phyloP scores from a whole-genome alignment of 2,329 filamentous ascomycete genomes.

The Alternaria incomplexa region DNA sequence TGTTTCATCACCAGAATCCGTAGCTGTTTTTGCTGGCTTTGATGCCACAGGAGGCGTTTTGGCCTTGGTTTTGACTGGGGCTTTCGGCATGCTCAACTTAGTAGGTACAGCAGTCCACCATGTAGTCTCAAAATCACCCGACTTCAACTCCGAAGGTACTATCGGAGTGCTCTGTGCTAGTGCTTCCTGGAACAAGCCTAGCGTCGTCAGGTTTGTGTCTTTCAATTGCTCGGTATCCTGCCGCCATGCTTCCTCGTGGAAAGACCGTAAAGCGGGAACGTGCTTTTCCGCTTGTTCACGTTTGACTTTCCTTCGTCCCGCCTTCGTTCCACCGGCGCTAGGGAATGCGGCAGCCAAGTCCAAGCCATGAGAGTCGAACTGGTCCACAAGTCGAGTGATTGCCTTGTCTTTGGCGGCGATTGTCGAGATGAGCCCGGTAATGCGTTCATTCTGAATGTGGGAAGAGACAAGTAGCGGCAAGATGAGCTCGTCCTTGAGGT shows the following conservation, averaged over 20 bases:
- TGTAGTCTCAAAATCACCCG: conserved; percentile 11
- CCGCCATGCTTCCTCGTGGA: conserved; percentile 58
- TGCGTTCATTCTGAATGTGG: conserved; percentile 54
- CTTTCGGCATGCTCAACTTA: conserved; percentile 12
- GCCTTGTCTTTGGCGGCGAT: conserved; percentile 65
- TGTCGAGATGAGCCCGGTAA: conserved; percentile 56
- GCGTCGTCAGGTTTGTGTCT: conserved; percentile 31
- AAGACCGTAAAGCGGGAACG: conserved; percentile 62
- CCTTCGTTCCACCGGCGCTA: conserved; percentile 55
- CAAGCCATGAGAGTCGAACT: conserved; percentile 61
- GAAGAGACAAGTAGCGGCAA: conserved; percentile 60
- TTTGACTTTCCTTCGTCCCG: conserved; percentile 52
- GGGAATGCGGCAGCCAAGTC: conserved; percentile 66
- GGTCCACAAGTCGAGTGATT: conserved; percentile 64
- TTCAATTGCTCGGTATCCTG: conserved; percentile 32
- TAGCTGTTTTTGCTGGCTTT: conserved; percentile 5
- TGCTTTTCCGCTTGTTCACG: conserved; percentile 60
- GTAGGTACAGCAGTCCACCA: conserved; percentile 34
- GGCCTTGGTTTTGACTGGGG: conserved; percentile 13
- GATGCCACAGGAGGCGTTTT: conserved; percentile 6
- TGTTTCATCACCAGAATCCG: conserved; percentile 37
- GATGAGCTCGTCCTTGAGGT: conserved; percentile 58
- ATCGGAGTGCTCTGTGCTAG: conserved; percentile 33
- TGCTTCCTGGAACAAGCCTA: conserved; percentile 44
- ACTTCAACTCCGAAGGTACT: conserved; percentile 33